Evolutionary conservation across 305 asterid species (phyloP), one percentile per base, ranked within the genome.

Genomic region (Andrographis paniculata): DNA sequence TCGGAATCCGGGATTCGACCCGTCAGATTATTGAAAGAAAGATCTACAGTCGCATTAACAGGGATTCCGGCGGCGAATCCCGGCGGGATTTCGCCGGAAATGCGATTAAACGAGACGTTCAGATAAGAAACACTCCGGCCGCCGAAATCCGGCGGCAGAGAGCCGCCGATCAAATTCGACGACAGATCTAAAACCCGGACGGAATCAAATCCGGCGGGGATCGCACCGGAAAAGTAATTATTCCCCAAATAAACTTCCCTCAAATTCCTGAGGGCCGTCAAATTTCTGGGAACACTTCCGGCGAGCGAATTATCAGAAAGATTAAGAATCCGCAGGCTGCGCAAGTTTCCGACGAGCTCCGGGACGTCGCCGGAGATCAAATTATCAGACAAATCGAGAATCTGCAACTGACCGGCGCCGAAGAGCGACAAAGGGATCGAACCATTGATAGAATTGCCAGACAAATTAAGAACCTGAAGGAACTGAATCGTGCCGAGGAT

Each of bases 361-460:
- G 89, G 76, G 19, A 87, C 43, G 42, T 36, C 64, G 14, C 97
- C 97, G 36, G 85, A 69, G 20, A 87, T 63, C 54, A 71, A 57
- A 40, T 87, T 87, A 52, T 71, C 61, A 1, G 94, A 84, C 16
- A 84, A 62, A 60, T 87, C 97, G 24, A 87, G 77, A 28, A 46
- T 19, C 36, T 62, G 62, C 14, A 87, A 87, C 67, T 71, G 54
- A 6, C 76, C 46, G 33, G 92, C 77, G n/a, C 33, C 36, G 45
- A 76, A 74, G 10, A 87, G 46, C 27, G 81, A 20, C 0, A 38
- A 10, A 20, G 95, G 95, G 19, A 87, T 62, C 0, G 94, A 61
- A 2, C 92, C 94, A 43, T 79, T 78, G 12, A 87, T 65, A 5
- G 77, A 80, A 52, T 87, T 87, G 48, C 71, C 70, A 28, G 94